These are phyloP conservation scores for Xylariaceae sp. DNA, from an alignment of 2,329 filamentous ascomycete species.

Conservation along the genomic window DNA sequence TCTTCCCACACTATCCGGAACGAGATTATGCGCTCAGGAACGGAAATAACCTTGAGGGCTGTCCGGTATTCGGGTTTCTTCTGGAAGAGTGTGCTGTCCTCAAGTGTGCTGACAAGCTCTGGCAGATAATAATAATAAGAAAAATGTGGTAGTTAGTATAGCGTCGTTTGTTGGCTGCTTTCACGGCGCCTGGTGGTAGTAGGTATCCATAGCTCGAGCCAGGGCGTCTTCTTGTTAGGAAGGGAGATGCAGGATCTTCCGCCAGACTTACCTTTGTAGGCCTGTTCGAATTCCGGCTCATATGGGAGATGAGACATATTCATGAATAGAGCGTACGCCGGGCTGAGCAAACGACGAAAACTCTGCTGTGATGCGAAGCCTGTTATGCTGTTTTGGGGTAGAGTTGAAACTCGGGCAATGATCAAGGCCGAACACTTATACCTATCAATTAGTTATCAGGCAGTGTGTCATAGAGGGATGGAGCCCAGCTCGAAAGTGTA, in stretches of 20 bases:
- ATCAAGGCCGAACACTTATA: too few relatives aligned
- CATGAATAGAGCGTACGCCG: neutral
- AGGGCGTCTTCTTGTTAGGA: neutral
- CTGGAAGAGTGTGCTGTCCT: constrained; percentile 87
- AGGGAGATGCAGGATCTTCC: constrained; percentile 24
- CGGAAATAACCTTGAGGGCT: constrained; percentile 77
- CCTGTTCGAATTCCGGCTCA: constrained; percentile 98
- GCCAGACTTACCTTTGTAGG: constrained; percentile 69
- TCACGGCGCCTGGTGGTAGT: neutral
- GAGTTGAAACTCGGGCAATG: too few relatives aligned
- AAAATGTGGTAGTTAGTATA: neutral
- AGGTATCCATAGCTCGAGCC: neutral
- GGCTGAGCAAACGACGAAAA: neutral
- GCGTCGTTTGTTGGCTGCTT: neutral
- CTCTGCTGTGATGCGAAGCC: neutral
- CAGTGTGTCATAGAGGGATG: too few relatives aligned
- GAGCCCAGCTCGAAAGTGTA: too few relatives aligned
- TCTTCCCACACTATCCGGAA: constrained; percentile 98
- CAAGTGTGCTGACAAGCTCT: constrained; percentile 94
- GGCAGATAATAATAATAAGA: constrained; percentile 6
- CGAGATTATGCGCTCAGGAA: constrained; percentile 93
- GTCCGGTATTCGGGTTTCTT: constrained; percentile 93
- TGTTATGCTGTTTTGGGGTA: too few relatives aligned
- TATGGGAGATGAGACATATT: constrained; percentile 74
- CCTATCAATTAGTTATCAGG: too few relatives aligned